A percentile compares a stretch with the other conserved stretches of the same genome.
Evolutionary conservation across 768 basidiomycete species (phyloP).

Genomic region (Albatrellus ellisii): DNA sequence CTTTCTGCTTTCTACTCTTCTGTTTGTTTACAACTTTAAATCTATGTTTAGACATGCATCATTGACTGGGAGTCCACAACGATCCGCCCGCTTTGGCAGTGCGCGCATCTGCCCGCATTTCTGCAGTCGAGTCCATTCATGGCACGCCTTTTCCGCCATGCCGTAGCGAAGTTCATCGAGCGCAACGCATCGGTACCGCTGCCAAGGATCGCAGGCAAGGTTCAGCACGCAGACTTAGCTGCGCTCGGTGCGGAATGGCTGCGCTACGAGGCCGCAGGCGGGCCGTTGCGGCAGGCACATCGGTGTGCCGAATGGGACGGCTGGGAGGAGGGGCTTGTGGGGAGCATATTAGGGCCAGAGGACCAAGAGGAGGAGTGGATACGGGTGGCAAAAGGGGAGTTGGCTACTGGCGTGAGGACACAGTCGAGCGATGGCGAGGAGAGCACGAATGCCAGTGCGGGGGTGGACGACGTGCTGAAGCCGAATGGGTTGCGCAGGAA

Average conservation of each 20-base stretch:
- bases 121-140: slow-evolving; percentile 70
- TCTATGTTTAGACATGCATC: slow-evolving; percentile 50
- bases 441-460: slow-evolving; percentile 7
- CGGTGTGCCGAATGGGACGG: slow-evolving; percentile 83
- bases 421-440: slow-evolving; percentile 7
- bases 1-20: slow-evolving; percentile 12
- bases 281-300: slow-evolving; percentile 61
- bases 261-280: slow-evolving; percentile 52
- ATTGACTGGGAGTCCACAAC: slow-evolving; percentile 93
- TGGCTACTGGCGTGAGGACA: slow-evolving; percentile 14
- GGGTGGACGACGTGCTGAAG: slow-evolving; percentile 11
- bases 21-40: slow-evolving; percentile 1
- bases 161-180: slow-evolving; percentile 36
- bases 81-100: slow-evolving; percentile 74
- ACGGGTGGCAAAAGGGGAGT: slow-evolving; percentile 22
- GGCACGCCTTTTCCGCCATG: slow-evolving; percentile 53
- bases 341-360: slow-evolving; percentile 60
- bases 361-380: slow-evolving; percentile 68
- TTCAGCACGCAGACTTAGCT: slow-evolving; percentile 21
- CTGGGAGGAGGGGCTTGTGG: slow-evolving; percentile 78
- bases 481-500: slow-evolving; percentile 10
- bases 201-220: slow-evolving; percentile 14
- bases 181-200: slow-evolving; percentile 8
- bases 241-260: slow-evolving; percentile 58
- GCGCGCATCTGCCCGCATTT: slow-evolving; percentile 71